Evolutionary conservation across 768 basidiomycete genomes (phyloP), one percentile per base, ranked within the genome.

Genomic region (Scleroderma citrinum): DNA sequence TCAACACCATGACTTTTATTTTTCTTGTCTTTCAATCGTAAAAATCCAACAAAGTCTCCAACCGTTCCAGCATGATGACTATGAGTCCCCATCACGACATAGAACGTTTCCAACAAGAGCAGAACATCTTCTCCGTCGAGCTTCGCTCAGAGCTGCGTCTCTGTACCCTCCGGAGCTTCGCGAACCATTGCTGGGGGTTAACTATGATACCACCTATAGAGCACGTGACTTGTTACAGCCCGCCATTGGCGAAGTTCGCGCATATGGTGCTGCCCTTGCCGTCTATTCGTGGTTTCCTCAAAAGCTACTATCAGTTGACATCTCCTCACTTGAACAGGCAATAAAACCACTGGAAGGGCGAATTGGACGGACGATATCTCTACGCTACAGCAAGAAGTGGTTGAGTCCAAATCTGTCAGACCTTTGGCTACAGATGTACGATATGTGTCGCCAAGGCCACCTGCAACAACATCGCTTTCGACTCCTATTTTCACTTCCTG

Each of bases 401-500:
- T 49, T 73, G 39, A 7, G 26, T 0, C 59, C 55, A 0, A 7
- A 48, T 26, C 54, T 69, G 8, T 36, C 56, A 0, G 44, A 50
- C 0, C 46, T 55, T 4, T 72, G 67, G 59, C 47, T 71, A 24
- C 47, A 58, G 14, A 36, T 58, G 1, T 71, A 69, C 37, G 45
- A 65, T 17, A 42, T 57, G 5, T 60, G 61, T 19, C 63, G 62
- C 36, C n/a, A 8, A 13, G 23, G 37, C 23, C 14, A 47, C 1
- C 48, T 46, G 19, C 7, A 20, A 13, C 24, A 52, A 11, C 49
- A 60, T 39, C 54, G 53, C 47, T 59, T 30, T 16, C 57, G 50
- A 16, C 20, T 72, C 11, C 44, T 59, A 11, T n/a, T 73, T 73
- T 58, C 62, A 3, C 53, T 72, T 5, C 55, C 68, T 4, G 59